Evolutionary conservation across 1,284 basidiomycete species (phyloP), one percentile per base, ranked within the genome.

Genomic region (Rhodotorula sp.): DNA sequence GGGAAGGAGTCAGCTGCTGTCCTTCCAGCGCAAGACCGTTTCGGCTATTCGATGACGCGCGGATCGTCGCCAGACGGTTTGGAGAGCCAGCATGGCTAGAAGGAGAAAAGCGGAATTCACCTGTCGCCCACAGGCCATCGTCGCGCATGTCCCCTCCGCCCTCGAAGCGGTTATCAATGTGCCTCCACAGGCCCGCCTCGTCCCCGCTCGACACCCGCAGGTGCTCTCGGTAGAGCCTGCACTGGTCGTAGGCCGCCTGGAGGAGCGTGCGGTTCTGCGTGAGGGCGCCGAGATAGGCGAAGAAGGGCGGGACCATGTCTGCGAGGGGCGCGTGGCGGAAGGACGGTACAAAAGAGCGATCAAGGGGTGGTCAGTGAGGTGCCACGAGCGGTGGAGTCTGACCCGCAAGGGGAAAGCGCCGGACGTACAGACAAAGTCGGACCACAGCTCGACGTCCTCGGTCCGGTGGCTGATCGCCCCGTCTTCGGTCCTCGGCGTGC

Each of bases 261-360:
- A 96, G 80, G 45, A 95, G 83, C 1, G 88, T 87, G 55, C 86
- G 80, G 81, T 97, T 95, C 49, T 82, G 79, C 2, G 87, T 88
- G 49, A 88, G 75, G 45, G 88, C 87, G 49, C 91, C 95, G 80
- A 93, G 95, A 81, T 91, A 93, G 0, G 94, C 92, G 14, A 97
- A 82, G 82, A 95, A 97, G 0, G 94, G 94, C n/a, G 59, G 19
- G 34, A 34, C 34, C 34, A 34, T 34, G 34, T 34, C 34, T 34
- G 34, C 7, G 19, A 13, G 46, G 14, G 45, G 16, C 21, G 25
- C 34, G 48, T 34, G 34, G 2, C 34, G 19, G 27, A 55, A 27
- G 10, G 12, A 19, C 5, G 46, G 12, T 44, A 45, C 21, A 4
- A 1, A 34, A 34, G 7, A 21, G 45, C 71, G 42, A 1, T 70